Conservation (phyloP, 179 eudicot species). For the Spergularia azorica region DNA sequence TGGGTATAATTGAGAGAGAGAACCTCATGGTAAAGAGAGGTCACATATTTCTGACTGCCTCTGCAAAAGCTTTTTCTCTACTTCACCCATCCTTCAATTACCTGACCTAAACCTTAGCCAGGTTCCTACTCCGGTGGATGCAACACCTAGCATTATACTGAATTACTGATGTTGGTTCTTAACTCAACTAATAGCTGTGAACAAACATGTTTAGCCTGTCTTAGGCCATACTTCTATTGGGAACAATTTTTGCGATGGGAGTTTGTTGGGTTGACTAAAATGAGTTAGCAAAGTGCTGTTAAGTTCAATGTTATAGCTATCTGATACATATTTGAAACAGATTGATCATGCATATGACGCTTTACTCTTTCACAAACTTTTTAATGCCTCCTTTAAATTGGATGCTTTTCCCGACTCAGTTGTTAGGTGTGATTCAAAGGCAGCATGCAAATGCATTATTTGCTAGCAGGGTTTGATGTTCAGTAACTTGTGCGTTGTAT, state of each 20-base stretch:
- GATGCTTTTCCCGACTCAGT: neutral
- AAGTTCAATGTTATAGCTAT: neutral
- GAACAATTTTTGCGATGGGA: neutral
- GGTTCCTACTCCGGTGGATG: too few species aligned
- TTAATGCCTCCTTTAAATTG: neutral
- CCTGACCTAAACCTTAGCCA: too few species aligned
- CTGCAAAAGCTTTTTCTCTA: too few species aligned
- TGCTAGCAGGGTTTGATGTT: constrained; percentile 8
- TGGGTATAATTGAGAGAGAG: too few species aligned
- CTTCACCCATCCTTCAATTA: too few species aligned
- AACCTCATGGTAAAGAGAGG: too few species aligned
- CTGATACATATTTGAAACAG: neutral
- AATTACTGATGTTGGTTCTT: too few species aligned
- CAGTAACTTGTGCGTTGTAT: constrained; percentile 16
- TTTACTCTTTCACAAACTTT: neutral
- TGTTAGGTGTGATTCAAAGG: neutral
- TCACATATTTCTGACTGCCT: too few species aligned
- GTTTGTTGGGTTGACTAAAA: neutral
- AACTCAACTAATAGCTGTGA: too few species aligned
- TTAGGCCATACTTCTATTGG: neutral
- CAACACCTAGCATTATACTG: too few species aligned
- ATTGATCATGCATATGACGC: neutral
- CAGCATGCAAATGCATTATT: constrained; percentile 7
- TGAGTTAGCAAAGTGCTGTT: neutral
- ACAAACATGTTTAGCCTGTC: too few species aligned